These are phyloP conservation scores for Wallacemonas sp. DNA, from an alignment of 208 protist genomes.

Conservation along the genomic window DNA sequence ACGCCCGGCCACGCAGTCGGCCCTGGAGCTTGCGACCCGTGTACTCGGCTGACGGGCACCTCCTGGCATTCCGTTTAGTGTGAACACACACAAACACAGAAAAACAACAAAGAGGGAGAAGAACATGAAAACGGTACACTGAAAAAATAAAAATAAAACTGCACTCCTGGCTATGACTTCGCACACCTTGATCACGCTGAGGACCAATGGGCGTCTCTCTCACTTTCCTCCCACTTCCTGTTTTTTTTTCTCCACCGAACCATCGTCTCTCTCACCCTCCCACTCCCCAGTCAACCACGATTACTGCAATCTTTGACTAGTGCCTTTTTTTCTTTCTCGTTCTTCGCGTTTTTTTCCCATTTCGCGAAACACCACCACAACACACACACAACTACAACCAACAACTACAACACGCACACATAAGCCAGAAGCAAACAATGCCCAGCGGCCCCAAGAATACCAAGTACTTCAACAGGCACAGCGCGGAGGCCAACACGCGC, in stretches of 20 bases:
- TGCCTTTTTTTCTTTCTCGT: neutral
- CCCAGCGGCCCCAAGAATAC: conserved; percentile 85
- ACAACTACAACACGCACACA: no score
- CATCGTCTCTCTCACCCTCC: no score
- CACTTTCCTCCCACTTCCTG: no score
- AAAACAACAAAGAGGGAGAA: neutral
- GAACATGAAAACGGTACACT: no score
- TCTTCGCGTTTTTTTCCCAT: neutral
- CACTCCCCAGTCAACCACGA: conserved; percentile 4
- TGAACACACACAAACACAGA: conserved; percentile 1
- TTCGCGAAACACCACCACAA: neutral
- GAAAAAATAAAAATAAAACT: no score
- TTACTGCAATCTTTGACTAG: neutral
- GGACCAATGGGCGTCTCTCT: no score
- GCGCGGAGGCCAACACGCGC: conserved; percentile 73
- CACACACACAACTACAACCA: neutral
- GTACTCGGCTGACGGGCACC: neutral
- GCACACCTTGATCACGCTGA: no score
- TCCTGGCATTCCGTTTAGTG: conserved; percentile 3
- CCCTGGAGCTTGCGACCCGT: conserved; percentile 3
- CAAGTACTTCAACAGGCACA: conserved; percentile 89
- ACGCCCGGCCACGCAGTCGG: neutral
- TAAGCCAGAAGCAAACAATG: no score
- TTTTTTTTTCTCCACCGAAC: no score
- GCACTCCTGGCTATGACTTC: no score